Conservation (phyloP, 2,329 filamentous ascomycete species). For the Aureobasidium sp. region DNA sequence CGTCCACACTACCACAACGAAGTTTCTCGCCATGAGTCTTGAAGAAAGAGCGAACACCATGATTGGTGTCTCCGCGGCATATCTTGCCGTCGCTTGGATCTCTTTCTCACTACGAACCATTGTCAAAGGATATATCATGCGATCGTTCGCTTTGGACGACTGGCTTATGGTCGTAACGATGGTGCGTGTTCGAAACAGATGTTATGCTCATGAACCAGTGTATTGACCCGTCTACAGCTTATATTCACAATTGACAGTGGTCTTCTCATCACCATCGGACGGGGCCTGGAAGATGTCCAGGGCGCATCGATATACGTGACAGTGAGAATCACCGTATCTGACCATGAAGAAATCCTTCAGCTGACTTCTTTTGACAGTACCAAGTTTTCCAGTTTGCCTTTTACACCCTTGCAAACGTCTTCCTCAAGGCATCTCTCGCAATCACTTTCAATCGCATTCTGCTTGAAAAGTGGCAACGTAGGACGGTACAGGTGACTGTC, state of each 20-base stretch:
- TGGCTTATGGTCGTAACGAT: slow-evolving; percentile 7
- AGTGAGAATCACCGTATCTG: background rate
- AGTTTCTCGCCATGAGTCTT: background rate
- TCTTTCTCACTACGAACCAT: background rate
- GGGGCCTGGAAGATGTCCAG: background rate
- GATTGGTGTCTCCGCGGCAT: background rate
- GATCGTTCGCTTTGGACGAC: background rate
- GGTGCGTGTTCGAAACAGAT: background rate
- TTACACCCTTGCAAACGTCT: slow-evolving; percentile 35
- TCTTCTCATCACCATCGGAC: background rate
- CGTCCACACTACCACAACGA: background rate
- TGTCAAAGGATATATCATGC: slow-evolving; percentile 2
- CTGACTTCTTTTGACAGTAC: slow-evolving; percentile 18
- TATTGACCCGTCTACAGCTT: background rate
- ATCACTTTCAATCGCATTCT: slow-evolving; percentile 41
- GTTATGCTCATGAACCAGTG: background rate
- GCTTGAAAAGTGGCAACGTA: slow-evolving; percentile 32
- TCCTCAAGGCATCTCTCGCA: slow-evolving; percentile 39
- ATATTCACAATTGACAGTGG: background rate
- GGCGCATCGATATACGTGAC: background rate
- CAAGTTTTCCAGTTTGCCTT: slow-evolving; percentile 30
- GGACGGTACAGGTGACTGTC: slow-evolving; percentile 23
- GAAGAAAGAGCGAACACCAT: background rate
- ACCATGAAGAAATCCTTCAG: background rate
- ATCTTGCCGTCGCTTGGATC: slow-evolving; percentile 1